Conservation (phyloP, 208 protist species). For the Lotmaria passim region DNA sequence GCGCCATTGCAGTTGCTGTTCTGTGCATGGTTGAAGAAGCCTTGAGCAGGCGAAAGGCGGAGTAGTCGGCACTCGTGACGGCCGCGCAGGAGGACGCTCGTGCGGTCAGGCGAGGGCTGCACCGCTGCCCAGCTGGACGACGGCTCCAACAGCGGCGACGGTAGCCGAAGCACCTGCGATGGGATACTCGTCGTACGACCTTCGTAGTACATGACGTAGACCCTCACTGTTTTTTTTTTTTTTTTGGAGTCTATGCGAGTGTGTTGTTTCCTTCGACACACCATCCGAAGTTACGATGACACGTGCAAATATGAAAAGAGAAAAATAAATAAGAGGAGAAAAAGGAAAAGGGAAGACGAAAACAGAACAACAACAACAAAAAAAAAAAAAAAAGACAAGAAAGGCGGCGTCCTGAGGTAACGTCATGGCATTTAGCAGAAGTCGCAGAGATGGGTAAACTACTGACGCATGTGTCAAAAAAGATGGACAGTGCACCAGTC, state of each 20-base stretch:
- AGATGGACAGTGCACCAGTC: too few species aligned
- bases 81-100: conserved; percentile 29
- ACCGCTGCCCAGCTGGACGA: conserved; percentile 19
- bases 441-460: too few species aligned
- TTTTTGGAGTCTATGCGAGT: background rate
- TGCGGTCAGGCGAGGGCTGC: conserved; percentile 27
- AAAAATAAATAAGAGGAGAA: background rate
- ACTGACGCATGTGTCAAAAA: too few species aligned
- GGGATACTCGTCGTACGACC: conserved; percentile 12
- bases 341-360: background rate
- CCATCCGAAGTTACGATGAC: background rate
- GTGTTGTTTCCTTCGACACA: too few species aligned
- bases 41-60: background rate
- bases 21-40: background rate
- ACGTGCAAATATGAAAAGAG: background rate
- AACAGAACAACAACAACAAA: background rate
- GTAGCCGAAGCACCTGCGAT: conserved; percentile 20
- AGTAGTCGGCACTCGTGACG: conserved; percentile 33
- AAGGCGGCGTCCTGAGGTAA: too few species aligned
- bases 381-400: background rate
- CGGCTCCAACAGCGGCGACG: conserved; percentile 16
- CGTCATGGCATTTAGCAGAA: too few species aligned
- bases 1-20: background rate
- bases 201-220: conserved; percentile 2
- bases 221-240: background rate